Conservation (phyloP, 2,329 filamentous ascomycete species). For the Diaporthe citriasiana region DNA sequence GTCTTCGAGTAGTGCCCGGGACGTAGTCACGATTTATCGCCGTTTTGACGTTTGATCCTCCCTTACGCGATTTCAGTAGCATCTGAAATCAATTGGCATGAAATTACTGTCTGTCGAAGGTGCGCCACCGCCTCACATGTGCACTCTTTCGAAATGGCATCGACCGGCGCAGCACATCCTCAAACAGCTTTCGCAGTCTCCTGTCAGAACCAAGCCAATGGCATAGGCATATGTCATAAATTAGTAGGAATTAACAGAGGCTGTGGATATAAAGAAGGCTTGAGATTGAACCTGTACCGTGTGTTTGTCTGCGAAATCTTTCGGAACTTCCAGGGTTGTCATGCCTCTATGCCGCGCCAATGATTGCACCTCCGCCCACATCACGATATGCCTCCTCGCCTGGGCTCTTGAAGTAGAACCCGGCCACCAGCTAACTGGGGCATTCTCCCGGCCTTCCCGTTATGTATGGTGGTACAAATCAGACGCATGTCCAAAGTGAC, state of each 20-base stretch:
- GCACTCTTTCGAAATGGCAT: no score
- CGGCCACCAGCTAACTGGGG: not conserved
- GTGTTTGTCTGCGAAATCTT: not conserved
- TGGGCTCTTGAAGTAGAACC: not conserved
- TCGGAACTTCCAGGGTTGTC: no score
- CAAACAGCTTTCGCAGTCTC: no score
- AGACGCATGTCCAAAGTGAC: constrained; percentile 9
- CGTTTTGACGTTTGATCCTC: no score
- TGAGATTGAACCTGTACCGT: no score
- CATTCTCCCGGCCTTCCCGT: not conserved
- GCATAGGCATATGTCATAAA: not conserved
- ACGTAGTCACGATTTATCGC: no score
- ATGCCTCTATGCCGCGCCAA: not conserved
- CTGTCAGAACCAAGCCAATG: not conserved
- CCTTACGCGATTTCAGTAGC: no score
- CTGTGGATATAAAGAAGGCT: not conserved
- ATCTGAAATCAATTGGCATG: no score
- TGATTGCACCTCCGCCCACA: not conserved
- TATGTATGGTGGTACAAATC: not conserved
- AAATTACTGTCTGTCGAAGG: no score
- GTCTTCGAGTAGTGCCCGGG: no score
- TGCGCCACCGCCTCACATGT: no score
- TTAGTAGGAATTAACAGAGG: not conserved
- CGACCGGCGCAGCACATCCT: no score
- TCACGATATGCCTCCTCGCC: not conserved